Evolutionary conservation across 306 rosid species (phyloP).

Genomic region (cucumber (Cucumis sativus)): Cucumber_9930_V3 NC_026656.2:16365501-16366000

Average conservation of each 20-base stretch:
- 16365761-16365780: neutral
- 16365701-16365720: neutral
- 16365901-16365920: slow-evolving; percentile 83
- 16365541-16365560: neutral
- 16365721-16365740: neutral
- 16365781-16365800: neutral
- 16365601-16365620: neutral
- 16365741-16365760: neutral
- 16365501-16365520: slow-evolving; percentile 77
- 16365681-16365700: neutral
- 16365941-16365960: slow-evolving; percentile 94
- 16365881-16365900: slow-evolving; percentile 97
- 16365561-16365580: no score
- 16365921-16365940: slow-evolving; percentile 98
- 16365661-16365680: neutral
- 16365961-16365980: slow-evolving; percentile 94
- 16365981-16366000: neutral
- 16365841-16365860: neutral
- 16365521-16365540: neutral
- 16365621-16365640: neutral
- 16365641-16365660: neutral
- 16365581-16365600: neutral
- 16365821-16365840: neutral
- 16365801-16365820: neutral
- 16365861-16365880: slow-evolving; percentile 28